These are phyloP conservation scores for Trichoderma harzianum DNA, from an alignment of 2,329 filamentous ascomycete species.

Conservation along the genomic window DNA sequence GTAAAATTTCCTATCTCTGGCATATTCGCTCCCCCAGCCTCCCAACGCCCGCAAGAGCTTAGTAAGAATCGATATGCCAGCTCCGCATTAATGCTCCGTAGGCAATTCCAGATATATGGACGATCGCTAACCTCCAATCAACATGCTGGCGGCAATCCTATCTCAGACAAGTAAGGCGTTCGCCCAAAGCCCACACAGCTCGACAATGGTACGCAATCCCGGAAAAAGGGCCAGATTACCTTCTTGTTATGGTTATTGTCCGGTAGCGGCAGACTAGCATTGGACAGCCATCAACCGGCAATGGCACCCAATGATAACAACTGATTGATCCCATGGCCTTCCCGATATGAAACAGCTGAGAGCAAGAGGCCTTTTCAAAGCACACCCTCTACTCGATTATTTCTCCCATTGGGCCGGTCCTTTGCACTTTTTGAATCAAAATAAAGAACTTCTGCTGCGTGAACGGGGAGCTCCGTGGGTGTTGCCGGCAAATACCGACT, in stretches of 20 bases:
- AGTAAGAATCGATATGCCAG: not conserved
- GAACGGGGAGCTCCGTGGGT: not conserved
- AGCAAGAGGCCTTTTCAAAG: not conserved
- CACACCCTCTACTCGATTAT: not conserved
- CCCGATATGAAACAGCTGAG: not conserved
- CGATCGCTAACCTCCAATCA: not conserved
- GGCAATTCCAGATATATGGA: not conserved
- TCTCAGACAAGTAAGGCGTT: not conserved
- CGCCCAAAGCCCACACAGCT: not conserved
- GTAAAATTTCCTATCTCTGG: not conserved
- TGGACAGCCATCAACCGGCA: not conserved
- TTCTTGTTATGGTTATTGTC: conserved; percentile 15
- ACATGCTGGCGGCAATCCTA: not conserved
- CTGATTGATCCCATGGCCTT: not conserved
- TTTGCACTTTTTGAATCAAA: not conserved
- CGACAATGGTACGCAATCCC: conserved; percentile 3
- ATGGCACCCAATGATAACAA: conserved; percentile 1
- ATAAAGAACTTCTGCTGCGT: not conserved
- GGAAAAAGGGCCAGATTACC: conserved; percentile 1
- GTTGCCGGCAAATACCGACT: conserved; percentile 7
- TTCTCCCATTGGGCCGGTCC: conserved; percentile 7
- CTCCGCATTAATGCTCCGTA: not conserved
- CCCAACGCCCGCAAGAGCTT: not conserved
- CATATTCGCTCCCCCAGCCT: not conserved
- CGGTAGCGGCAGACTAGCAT: conserved; percentile 14